These are phyloP conservation scores for Suillus spraguei DNA, from an alignment of 768 basidiomycete species.

Conservation along the genomic window DNA sequence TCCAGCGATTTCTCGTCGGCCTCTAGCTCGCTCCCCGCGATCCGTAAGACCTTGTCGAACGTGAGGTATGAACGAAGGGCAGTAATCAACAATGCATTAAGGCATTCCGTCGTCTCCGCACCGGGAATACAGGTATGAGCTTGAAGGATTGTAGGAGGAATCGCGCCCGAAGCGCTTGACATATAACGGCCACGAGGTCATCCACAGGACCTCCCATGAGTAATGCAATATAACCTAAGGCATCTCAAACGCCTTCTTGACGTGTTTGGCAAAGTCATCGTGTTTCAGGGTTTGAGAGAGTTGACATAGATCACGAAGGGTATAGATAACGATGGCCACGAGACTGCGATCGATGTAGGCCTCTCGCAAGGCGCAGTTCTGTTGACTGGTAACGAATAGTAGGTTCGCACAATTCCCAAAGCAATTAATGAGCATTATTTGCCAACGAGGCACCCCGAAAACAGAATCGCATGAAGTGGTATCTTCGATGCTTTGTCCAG, in stretches of 20 bases:
- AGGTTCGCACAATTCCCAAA: constrained; percentile 9
- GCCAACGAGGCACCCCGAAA: constrained; percentile 3
- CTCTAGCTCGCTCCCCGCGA: constrained; percentile 8
- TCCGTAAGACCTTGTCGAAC: constrained; percentile 8
- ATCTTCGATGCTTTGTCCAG: constrained; percentile 8
- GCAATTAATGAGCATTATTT: constrained; percentile 9
- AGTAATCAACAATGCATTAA: constrained; percentile 8
- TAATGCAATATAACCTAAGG: constrained; percentile 7
- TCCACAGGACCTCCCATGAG: constrained; percentile 10
- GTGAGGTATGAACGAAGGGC: constrained; percentile 9
- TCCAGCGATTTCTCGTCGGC: constrained; percentile 5
- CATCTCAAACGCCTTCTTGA: constrained; percentile 8
- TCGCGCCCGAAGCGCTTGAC: constrained; percentile 6
- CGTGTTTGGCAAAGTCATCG: constrained; percentile 7
- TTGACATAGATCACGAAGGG: constrained; percentile 9
- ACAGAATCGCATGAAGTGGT: background rate
- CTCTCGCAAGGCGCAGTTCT: constrained; percentile 5
- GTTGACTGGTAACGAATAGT: constrained; percentile 6
- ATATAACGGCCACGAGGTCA: constrained; percentile 6
- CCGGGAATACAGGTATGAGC: constrained; percentile 7
- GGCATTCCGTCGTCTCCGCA: background rate
- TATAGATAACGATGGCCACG: background rate
- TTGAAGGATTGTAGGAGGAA: constrained; percentile 5
- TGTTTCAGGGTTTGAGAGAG: constrained; percentile 2
- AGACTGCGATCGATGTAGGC: constrained; percentile 7